These are phyloP conservation scores for Falciphora oryzae DNA, from an alignment of 2,329 filamentous ascomycete genomes.

Conservation along the genomic window DNA sequence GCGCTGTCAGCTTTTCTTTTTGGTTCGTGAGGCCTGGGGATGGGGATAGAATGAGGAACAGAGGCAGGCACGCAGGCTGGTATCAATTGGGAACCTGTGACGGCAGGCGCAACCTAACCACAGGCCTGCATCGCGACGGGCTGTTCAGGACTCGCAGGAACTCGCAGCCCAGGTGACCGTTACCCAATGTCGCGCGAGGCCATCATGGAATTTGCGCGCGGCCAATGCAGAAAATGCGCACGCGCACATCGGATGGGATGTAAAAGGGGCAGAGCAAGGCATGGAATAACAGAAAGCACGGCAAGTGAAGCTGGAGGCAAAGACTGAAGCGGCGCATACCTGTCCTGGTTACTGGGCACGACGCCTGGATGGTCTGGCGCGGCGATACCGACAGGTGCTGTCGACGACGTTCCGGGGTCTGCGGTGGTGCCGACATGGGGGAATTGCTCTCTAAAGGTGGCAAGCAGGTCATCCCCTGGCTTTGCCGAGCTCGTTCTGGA, in stretches of 20 bases:
- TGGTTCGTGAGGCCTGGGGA: background rate
- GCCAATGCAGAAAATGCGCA: background rate
- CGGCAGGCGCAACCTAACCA: background rate
- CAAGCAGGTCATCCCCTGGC: conserved; percentile 77
- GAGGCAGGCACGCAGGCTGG: background rate
- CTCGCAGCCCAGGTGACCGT: background rate
- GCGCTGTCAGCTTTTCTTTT: background rate
- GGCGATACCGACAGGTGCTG: conserved; percentile 33
- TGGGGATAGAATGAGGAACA: background rate
- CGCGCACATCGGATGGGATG: background rate
- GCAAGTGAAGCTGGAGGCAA: background rate
- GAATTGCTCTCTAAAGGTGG: conserved; percentile 78
- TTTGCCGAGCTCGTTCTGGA: conserved; percentile 73
- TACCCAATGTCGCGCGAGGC: background rate
- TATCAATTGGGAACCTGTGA: background rate
- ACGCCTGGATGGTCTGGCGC: conserved; percentile 26
- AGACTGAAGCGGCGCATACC: conserved; percentile 17
- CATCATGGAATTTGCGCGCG: background rate
- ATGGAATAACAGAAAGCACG: background rate
- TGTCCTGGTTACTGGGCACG: conserved; percentile 24
- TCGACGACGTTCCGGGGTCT: conserved; percentile 38
- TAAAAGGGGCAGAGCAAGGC: background rate
- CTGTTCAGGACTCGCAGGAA: background rate
- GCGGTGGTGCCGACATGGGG: conserved; percentile 53
- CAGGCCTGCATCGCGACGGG: background rate